Percentiles rank a stretch among this genome's conserved stretches.
Conservation (phyloP, 495 filamentous ascomycete species). For the Penicillium pulvis region DNA sequence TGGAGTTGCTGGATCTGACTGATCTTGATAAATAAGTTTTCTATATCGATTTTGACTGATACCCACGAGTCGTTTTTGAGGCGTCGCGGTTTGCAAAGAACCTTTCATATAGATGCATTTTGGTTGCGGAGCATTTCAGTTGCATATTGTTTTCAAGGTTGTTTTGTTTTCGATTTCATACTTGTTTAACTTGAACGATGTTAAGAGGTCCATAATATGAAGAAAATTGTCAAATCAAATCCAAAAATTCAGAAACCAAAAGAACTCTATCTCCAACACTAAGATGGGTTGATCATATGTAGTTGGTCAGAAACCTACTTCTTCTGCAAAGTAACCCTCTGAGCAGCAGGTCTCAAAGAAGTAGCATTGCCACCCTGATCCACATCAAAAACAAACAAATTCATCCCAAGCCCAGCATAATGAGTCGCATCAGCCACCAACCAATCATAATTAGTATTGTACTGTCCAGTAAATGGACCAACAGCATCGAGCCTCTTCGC, state of each 20-base stretch:
- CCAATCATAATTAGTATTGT: slow-evolving; percentile 5
- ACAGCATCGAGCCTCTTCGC: neutral
- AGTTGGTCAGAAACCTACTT: neutral
- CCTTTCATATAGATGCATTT: slow-evolving; percentile 19
- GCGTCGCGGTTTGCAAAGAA: slow-evolving; percentile 13
- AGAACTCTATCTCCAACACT: neutral
- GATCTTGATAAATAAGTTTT: slow-evolving; percentile 60
- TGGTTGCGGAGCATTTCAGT: slow-evolving; percentile 3
- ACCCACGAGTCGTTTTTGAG: slow-evolving; percentile 24
- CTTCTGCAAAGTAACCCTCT: neutral
- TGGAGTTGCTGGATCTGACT: slow-evolving; percentile 74
- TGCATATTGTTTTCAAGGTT: slow-evolving; percentile 5
- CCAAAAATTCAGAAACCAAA: no score
- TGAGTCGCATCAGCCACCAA: slow-evolving; percentile 2
- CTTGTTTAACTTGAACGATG: neutral
- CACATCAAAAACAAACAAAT: slow-evolving; percentile 8
- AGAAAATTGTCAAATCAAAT: neutral
- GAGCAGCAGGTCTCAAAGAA: neutral
- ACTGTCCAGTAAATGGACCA: slow-evolving; percentile 9
- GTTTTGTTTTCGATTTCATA: neutral
- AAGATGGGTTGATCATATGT: neutral
- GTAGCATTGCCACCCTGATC: neutral
- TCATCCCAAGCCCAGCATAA: neutral
- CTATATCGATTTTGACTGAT: slow-evolving; percentile 22
- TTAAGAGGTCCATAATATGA: neutral